phyloP scores from a whole-genome alignment of 2,329 filamentous ascomycete genomes.

The Fusarium poae region DNA sequence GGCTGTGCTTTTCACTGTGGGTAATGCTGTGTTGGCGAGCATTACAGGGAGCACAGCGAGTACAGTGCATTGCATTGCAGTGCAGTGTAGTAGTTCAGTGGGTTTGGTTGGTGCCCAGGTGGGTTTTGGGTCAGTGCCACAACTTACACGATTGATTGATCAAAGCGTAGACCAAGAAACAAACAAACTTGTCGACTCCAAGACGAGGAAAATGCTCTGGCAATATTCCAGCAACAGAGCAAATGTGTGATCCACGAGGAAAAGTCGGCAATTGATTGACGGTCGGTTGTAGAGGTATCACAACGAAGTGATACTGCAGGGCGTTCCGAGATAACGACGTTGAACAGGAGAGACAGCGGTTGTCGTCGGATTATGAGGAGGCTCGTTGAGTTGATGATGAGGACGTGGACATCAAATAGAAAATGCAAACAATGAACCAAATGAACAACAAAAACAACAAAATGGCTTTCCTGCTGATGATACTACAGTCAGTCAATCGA shows the following conservation, averaged over 20 bases:
- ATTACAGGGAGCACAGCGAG: slow-evolving; percentile 17
- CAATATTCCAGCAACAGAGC: slow-evolving; percentile 59
- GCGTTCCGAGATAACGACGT: slow-evolving; percentile 24
- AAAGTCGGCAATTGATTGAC: slow-evolving; percentile 37
- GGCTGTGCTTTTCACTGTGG: slow-evolving; percentile 1
- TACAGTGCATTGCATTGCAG: slow-evolving; percentile 1
- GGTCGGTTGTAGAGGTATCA: slow-evolving; percentile 21
- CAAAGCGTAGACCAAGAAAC: slow-evolving; percentile 25
- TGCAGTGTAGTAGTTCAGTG: slow-evolving; percentile 11
- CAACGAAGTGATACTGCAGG: slow-evolving; percentile 39
- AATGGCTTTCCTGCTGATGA: slow-evolving; percentile 39
- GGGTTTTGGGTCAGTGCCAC: slow-evolving; percentile 1
- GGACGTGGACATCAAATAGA: slow-evolving; percentile 14
- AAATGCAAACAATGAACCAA: slow-evolving; percentile 12
- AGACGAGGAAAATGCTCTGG: slow-evolving; percentile 46
- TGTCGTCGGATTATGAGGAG: slow-evolving; percentile 34
- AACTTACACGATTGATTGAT: slow-evolving; percentile 44
- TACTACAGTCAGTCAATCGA: slow-evolving; percentile 44
- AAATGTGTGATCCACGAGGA: slow-evolving; percentile 30
- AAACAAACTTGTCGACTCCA: slow-evolving; percentile 39
- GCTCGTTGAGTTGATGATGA: slow-evolving; percentile 15
- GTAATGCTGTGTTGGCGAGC: slow-evolving; percentile 8
- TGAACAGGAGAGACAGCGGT: slow-evolving; percentile 7
- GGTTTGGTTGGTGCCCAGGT: background rate
- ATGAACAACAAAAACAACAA: slow-evolving; percentile 10